phyloP scores from a whole-genome alignment of 805 yeast species.

The Blastobotrys americana region DNA sequence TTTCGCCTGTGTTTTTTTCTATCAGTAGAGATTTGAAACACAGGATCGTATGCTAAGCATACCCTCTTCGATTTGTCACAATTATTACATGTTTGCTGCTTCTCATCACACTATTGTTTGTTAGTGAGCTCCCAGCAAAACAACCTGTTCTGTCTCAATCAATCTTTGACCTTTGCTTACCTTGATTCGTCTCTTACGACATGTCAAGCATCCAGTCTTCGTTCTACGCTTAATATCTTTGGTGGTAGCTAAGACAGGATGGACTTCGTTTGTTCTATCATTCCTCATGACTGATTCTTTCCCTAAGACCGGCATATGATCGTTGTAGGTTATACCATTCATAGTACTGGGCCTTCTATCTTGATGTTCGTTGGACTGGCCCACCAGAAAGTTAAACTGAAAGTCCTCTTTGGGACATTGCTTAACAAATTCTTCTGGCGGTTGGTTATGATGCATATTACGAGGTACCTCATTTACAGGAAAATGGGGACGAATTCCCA shows the following conservation, averaged over 20 bases:
- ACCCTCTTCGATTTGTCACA: constrained; percentile 58
- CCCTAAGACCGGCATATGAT: too few relatives aligned
- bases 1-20: constrained; percentile 9
- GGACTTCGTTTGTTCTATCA: too few relatives aligned
- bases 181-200: constrained; percentile 62
- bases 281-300: too few relatives aligned
- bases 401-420: too few relatives aligned
- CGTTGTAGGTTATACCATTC: too few relatives aligned
- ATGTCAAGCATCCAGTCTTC: constrained; percentile 68
- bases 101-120: constrained; percentile 49
- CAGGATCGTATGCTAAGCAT: constrained; percentile 59
- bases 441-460: too few relatives aligned
- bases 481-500: too few relatives aligned
- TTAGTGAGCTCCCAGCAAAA: neutral
- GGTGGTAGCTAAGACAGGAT: constrained; percentile 11
- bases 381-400: too few relatives aligned
- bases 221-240: constrained; percentile 39
- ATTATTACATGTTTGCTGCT: constrained; percentile 60
- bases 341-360: too few relatives aligned
- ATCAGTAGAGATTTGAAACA: constrained; percentile 20
- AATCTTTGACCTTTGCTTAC: constrained; percentile 4
- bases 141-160: neutral
- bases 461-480: too few relatives aligned
- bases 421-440: too few relatives aligned
- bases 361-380: too few relatives aligned